These are phyloP conservation scores for Nicotiana benthamiana DNA, from an alignment of 257 asterid genomes.

Conservation along the genomic window DNA sequence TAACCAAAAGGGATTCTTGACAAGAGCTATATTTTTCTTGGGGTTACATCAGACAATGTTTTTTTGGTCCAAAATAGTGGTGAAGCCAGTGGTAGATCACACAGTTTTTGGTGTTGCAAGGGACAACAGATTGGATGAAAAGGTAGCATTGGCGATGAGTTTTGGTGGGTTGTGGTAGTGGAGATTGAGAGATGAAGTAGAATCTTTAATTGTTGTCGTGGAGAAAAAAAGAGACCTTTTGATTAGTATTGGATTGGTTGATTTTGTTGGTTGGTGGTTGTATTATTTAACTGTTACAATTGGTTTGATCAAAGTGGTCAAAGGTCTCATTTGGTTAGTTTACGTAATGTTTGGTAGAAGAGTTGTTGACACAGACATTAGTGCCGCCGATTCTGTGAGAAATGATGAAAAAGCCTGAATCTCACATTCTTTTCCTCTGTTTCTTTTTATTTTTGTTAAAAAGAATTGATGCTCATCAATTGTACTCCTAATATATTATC, in stretches of 20 bases:
- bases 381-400: neutral
- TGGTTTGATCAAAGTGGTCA: conserved; percentile 43
- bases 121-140: conserved; percentile 49
- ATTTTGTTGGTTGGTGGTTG: conserved; percentile 64
- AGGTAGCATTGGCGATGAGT: conserved; percentile 39
- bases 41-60: conserved; percentile 65
- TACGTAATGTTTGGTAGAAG: neutral
- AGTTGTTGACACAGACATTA: neutral
- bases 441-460: neutral
- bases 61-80: conserved; percentile 54
- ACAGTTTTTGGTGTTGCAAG: conserved; percentile 37
- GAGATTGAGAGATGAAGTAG: conserved; percentile 79
- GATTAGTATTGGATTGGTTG: conserved; percentile 42
- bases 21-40: conserved; percentile 42
- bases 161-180: conserved; percentile 81
- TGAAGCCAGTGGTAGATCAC: conserved; percentile 73
- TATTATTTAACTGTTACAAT: conserved; percentile 50
- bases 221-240: conserved; percentile 42
- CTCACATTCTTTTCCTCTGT: too few relatives aligned
- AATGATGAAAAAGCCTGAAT: conserved; percentile 41
- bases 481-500: too few relatives aligned
- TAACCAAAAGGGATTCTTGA: conserved; percentile 16
- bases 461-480: neutral
- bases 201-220: conserved; percentile 51
- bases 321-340: conserved; percentile 17